Base-by-base conservation (phyloP, 2,329 filamentous ascomycete genomes). In the Cercospora janseana region DNA sequence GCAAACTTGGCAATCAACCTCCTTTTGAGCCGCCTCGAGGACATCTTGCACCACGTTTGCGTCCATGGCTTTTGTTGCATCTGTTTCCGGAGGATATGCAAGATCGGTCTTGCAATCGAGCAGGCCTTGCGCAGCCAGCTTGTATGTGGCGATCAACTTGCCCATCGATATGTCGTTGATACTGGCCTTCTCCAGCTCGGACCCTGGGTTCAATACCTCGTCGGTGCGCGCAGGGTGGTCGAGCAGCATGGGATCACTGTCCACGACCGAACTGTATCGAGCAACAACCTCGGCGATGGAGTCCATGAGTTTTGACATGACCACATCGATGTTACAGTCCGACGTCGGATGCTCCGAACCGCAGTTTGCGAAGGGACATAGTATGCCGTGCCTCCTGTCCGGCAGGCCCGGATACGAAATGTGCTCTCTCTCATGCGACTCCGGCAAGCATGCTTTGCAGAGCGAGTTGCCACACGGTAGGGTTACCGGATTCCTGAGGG, bases 1-100 rank as follows among this genome's bases (percentile, higher is more conserved):
- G 70, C 91, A 95, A 51, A 95, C 83, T 61, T 93, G 88, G 59
- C 91, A 96, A 63, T 95, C 89, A 63, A 94, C 74, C 65, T 95
- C 89, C 12, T 76, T 74, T 53, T 83, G 80, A 3, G 81, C 75
- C 1, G 75, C 72, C 20, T 85, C 79, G 60, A 82, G 81, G 10
- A 93, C 65, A 26, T 74, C 75, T 20, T 76, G 70, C 21, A 90
- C 69, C 6, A 84, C 62, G 6, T 63, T 67, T 4, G 63, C 57
- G 53, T 86, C 81, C 15, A 77, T 53, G 10, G 65, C 54, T 31
- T 56, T 57, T 21, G 64, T 52, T 28, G 69, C 61, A 43, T 70
- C 65, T 1, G 65, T 53, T 46, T 75, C 72, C 16, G 63, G 64
- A 28, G 67, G 59, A 34, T 58, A 63, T 3, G 26, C 34, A 5